Conservation (phyloP, 768 basidiomycete genomes). For the Postia placenta region DNA sequence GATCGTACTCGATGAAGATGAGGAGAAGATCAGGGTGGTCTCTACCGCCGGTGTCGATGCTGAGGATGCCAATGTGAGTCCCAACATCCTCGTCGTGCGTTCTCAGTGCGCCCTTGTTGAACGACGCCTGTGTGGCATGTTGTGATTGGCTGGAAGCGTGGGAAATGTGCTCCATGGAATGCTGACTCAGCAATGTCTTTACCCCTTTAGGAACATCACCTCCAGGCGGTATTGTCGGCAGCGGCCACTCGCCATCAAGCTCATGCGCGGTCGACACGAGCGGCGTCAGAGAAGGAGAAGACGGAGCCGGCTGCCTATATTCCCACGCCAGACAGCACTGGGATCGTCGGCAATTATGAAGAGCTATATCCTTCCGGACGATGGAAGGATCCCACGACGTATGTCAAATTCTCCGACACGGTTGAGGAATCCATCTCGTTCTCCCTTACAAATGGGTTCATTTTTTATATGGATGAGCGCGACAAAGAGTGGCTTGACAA, state of each 20-base stretch:
- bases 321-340: constrained; percentile 88
- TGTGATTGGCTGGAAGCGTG: constrained; percentile 42
- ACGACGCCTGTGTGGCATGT: constrained; percentile 33
- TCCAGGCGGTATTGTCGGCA: constrained; percentile 52
- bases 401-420: constrained; percentile 78
- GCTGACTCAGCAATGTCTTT: constrained; percentile 40
- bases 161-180: constrained; percentile 43
- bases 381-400: constrained; percentile 76
- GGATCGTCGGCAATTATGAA: constrained; percentile 71
- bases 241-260: constrained; percentile 43
- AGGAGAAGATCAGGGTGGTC: constrained; percentile 77
- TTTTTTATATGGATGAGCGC: constrained; percentile 93
- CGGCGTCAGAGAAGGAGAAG: constrained; percentile 29
- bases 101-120: constrained; percentile 37
- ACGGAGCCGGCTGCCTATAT: constrained; percentile 63
- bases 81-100: constrained; percentile 27
- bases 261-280: constrained; percentile 30
- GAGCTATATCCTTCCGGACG: constrained; percentile 61
- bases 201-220: constrained; percentile 45
- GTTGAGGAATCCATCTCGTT: constrained; percentile 67
- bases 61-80: constrained; percentile 87
- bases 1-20: constrained; percentile 78
- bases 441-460: constrained; percentile 68
- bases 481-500: constrained; percentile 93
- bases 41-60: constrained; percentile 85